Evolutionary conservation across 1,284 basidiomycete species (phyloP).

Genomic region (Pseudozyma pruni): DNA sequence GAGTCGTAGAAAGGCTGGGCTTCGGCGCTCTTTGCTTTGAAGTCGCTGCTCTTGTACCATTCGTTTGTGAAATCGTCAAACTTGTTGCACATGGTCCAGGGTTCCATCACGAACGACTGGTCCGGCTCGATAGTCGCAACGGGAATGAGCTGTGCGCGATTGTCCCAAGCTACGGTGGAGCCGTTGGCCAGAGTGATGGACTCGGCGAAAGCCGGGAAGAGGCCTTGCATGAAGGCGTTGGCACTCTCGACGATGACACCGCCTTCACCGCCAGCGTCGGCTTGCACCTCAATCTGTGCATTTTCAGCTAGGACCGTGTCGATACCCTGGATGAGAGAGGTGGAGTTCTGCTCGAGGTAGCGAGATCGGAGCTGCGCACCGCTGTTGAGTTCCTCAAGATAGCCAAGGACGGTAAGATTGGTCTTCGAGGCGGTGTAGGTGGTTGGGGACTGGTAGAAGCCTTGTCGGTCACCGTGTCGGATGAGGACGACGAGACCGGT

Average conservation of each 20-base stretch:
- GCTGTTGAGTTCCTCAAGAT: slow-evolving; percentile 76
- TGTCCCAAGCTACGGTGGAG: slow-evolving; percentile 77
- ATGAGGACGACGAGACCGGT: slow-evolving; percentile 83
- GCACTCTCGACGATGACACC: slow-evolving; percentile 80
- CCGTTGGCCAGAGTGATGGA: slow-evolving; percentile 74
- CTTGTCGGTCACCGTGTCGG: slow-evolving; percentile 82
- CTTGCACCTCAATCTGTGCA: slow-evolving; percentile 45
- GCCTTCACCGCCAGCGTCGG: slow-evolving; percentile 79
- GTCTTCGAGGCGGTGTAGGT: slow-evolving; percentile 77
- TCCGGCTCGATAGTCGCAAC: slow-evolving; percentile 84
- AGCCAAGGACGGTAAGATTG: slow-evolving; percentile 83
- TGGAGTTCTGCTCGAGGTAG: slow-evolving; percentile 75
- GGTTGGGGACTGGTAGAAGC: slow-evolving; percentile 54
- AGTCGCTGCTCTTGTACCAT: slow-evolving; percentile 68
- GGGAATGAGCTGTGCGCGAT: slow-evolving; percentile 76
- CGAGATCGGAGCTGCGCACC: slow-evolving; percentile 76
- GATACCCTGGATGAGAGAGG: slow-evolving; percentile 74
- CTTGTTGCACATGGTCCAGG: slow-evolving; percentile 75
- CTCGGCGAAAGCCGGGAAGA: slow-evolving; percentile 61
- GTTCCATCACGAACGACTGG: slow-evolving; percentile 83
- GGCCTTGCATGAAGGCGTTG: slow-evolving; percentile 69
- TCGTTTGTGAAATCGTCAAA: slow-evolving; percentile 53
- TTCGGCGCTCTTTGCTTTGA: slow-evolving; percentile 73
- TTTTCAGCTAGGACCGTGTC: slow-evolving; percentile 40
- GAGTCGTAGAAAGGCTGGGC: slow-evolving; percentile 76